Evolutionary conservation across 768 basidiomycete genomes (phyloP).

Genomic region (Mycena maculata): DNA sequence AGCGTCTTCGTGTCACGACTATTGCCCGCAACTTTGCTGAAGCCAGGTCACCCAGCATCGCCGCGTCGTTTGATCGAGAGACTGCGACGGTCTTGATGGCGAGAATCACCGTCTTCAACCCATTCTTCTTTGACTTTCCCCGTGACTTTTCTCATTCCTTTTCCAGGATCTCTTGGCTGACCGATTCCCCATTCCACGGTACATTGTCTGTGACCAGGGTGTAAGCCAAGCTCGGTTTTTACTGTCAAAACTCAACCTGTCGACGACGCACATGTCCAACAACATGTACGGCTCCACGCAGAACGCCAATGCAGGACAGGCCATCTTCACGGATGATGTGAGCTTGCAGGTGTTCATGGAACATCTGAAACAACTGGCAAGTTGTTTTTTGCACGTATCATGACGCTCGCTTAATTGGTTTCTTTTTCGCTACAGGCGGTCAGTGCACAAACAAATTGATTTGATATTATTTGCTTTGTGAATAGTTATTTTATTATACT

Average conservation of each 20-base stretch:
- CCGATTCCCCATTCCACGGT: constrained; percentile 96
- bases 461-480: constrained; percentile 34
- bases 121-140: neutral
- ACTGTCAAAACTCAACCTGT: constrained; percentile 95
- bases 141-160: neutral
- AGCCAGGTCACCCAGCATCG: constrained; percentile 93
- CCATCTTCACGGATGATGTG: constrained; percentile 99
- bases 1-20: constrained; percentile 95
- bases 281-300: constrained; percentile 88
- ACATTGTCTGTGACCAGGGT: constrained; percentile 97
- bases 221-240: constrained; percentile 99
- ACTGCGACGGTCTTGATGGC: constrained; percentile 98
- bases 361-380: constrained; percentile 90
- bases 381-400: constrained; percentile 39
- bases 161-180: constrained; percentile 90
- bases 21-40: constrained; percentile 98
- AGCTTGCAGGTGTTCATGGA: constrained; percentile 99
- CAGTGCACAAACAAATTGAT: constrained; percentile 74
- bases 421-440: constrained; percentile 60
- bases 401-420: neutral
- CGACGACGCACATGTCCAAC: constrained; percentile 95
- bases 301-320: constrained; percentile 78
- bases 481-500: constrained; percentile 23
- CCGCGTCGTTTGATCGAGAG: constrained; percentile 97
- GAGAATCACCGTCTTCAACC: constrained; percentile 96